Conservation (phyloP, 306 rosid species). For the Prunus fruticosa region DNA sequence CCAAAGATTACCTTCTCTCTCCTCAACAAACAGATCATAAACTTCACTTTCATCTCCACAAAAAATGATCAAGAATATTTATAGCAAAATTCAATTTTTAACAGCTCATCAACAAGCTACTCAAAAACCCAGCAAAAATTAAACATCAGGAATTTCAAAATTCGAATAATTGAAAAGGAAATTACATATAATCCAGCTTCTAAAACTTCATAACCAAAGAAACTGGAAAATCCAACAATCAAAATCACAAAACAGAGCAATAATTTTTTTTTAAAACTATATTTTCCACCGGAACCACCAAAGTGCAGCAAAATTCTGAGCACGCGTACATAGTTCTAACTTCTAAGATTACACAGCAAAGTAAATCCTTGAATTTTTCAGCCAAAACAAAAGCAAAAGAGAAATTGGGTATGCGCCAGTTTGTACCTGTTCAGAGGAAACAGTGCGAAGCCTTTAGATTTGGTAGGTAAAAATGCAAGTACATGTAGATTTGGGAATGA, state of each 20-base stretch:
- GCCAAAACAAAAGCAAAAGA: not conserved
- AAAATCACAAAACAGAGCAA: not conserved
- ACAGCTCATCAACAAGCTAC: not conserved
- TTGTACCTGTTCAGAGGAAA: slow-evolving; percentile 4
- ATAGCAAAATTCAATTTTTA: not conserved
- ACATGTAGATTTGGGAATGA: not conserved
- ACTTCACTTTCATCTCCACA: not conserved
- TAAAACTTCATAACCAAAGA: slow-evolving; percentile 1
- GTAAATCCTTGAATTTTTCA: not conserved
- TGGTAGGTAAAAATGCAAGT: slow-evolving; percentile 2
- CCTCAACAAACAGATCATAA: not conserved
- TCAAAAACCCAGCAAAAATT: not conserved
- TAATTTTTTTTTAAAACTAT: not conserved
- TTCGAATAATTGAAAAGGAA: not conserved
- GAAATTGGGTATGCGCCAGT: not conserved
- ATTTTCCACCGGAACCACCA: not conserved
- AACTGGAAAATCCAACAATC: not conserved
- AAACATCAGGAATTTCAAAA: not conserved
- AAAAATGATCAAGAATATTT: not conserved
- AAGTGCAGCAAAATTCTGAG: not conserved
- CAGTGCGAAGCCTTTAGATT: not conserved
- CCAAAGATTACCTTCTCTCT: not conserved
- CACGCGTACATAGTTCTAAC: not conserved
- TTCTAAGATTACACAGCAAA: not conserved
- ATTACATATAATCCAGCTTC: not conserved